Evolutionary conservation across 306 rosid genomes (phyloP).

Genomic region (Adenanthera pavonina): DNA sequence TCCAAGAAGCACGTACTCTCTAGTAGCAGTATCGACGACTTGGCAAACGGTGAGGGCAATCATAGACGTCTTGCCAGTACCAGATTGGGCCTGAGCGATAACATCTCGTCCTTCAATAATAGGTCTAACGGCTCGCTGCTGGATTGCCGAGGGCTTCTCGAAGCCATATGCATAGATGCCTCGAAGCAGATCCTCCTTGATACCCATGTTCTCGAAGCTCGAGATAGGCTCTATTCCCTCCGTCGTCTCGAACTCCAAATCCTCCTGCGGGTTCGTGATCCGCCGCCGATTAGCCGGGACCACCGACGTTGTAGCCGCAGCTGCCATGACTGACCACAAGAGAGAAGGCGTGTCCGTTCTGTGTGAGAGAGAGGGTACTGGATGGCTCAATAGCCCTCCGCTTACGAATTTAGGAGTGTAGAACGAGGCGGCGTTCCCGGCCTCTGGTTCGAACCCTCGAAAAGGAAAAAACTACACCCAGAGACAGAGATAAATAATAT

Average conservation of each 20-base stretch:
- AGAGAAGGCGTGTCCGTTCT: background rate
- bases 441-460: background rate
- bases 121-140: conserved; percentile 93
- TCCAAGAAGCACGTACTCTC: conserved; percentile 65
- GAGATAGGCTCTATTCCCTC: conserved; percentile 80
- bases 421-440: background rate
- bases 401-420: too few species aligned
- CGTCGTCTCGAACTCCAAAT: conserved; percentile 83
- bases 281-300: conserved; percentile 79
- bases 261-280: conserved; percentile 53
- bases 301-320: conserved; percentile 60
- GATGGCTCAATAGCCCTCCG: background rate
- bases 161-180: conserved; percentile 92
- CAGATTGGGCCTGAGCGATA: conserved; percentile 98
- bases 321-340: conserved; percentile 46
- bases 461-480: background rate
- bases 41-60: conserved; percentile 96
- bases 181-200: conserved; percentile 85
- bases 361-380: background rate
- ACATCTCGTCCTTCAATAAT: conserved; percentile 95
- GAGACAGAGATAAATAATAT: background rate
- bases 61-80: conserved; percentile 98
- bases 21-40: conserved; percentile 70
- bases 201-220: conserved; percentile 93
- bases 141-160: conserved; percentile 98